Base-by-base conservation (phyloP, 305 asterid species). In the Solanum aculeatissimum region DNA sequence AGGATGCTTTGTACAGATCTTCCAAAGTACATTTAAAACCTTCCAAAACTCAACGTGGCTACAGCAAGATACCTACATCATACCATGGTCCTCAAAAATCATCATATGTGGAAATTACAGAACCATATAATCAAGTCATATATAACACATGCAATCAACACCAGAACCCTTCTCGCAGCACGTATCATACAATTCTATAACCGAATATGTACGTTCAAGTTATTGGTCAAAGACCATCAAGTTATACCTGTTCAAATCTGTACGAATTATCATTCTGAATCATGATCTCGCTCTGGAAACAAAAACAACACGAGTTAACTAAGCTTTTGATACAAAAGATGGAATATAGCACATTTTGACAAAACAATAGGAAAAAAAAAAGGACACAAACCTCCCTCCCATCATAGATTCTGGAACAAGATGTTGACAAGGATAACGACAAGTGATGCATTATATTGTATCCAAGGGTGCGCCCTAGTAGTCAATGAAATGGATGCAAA, bases 171-270 rank as follows among this genome's bases (percentile, higher is more conserved):
- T 51, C 82, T 51, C 23, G 18, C 29, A 29, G 47, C 82, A 51
- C 47, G 2, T 27, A 29, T 75, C 47, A 77, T 51, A 51, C 19
- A 77, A 51, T 51, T 13, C 11, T 29, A 77, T 53, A 29, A 77
- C 0, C 57, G 47, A 27, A 77, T 49, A 35, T 51, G 18, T 11
- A 51, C 15, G 14, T 83, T 15, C 47, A 83, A 25, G 35, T 21
- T 43, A 74, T 75, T 54, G 55, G 54, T 45, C 57, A 57, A 86
- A 77, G 55, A 65, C 71, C 70, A 68, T 15, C 42, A 84, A 84
- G 43, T 47, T 78, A 87, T 93, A 96, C 98, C 99, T 96, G 98
- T 89, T 95, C 99, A 82, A 92, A 92, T 69, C 97, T 98, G 85
- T 95, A 97, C 68, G 85, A 85, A 80, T 97, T 97, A 86, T 91